Base-by-base conservation (phyloP, 2,329 filamentous ascomycete genomes). In the Penicillium sclerotigenum region DNA sequence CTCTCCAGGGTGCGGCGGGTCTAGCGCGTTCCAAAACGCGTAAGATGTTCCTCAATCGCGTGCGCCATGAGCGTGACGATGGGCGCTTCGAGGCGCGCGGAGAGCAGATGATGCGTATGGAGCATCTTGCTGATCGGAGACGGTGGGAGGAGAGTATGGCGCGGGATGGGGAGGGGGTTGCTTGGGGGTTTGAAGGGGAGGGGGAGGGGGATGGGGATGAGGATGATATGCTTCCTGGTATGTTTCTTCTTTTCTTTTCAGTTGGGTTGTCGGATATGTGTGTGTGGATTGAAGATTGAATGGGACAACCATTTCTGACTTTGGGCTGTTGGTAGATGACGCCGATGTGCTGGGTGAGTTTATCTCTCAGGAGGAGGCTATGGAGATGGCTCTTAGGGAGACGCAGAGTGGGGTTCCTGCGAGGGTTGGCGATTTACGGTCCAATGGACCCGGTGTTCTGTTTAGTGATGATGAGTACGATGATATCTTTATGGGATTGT, bases 401-500 rank as follows among this genome's bases (percentile, higher is more conserved):
- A 54, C 58, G 24, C 50, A 59, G 40, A n/a, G 2, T n/a, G 36
- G 14, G 8, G 9, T 45, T 33, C 33, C 33, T 38, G 47, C 40
- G 7, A 26, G 52, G 3, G 40, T 55, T 14, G 33, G 11, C 1
- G 20, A 38, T 5, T 47, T 56, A 29, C 47, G 53, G 36, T 31
- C 31, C n/a, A 52, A 36, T 31, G 42, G 28, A 54, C 45, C 55
- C 47, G 54, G 54, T 24, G 61, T 62, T 37, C 67, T 65, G 38
- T 72, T 70, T 52, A 69, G 80, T 61, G 82, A 85, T 59, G 82
- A 83, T n/a, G 83, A 85, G 59, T 86, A 85, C 64, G 82, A 86
- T 63, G 74, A 75, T 59, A 74, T 86, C 8, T 86, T 96, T 68
- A 82, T 84, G 76, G 85, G 90, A 62, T 69, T 89, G 36, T 71